Evolutionary conservation across 2,329 filamentous ascomycete genomes (phyloP), one percentile per base, ranked within the genome.

Genomic region (Clonostachys solani): DNA sequence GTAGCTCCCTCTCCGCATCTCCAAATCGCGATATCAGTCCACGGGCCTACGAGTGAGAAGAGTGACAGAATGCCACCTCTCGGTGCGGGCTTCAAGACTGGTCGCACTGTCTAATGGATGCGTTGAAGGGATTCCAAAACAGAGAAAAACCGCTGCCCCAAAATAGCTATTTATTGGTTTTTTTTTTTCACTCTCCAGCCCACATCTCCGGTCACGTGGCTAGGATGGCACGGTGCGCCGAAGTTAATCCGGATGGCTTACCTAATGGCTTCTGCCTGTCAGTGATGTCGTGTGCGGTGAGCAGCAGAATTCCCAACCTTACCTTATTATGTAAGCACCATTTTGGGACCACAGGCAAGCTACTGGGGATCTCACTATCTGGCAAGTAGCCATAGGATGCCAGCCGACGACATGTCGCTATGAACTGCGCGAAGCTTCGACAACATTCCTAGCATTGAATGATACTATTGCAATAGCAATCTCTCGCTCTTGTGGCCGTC

Each of bases 41-140:
- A 87, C 68, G 69, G 71, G 71, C 60, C 71, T 72, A 75, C 75
- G 65, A 69, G 69, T 72, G 64, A 54, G 61, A 75, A 44, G 34
- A 47, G 38, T 72, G 72, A 76, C 87, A 91, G 82, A 88, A 92
- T 78, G 86, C 72, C 76, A 73, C 68, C 33, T 40, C 70, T 74
- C 66, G 67, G 74, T 67, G 73, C 74, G 74, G 70, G 67, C 66
- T 73, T 69, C 67, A 73, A 78, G 77, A 83, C 84, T 84, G 77
- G 77, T 80, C 86, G 87, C 82, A 92, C 88, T 92, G 88, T 92
- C 89, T 92, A 74, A 75, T 79, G 84, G 85, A 78, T 80, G 86
- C 86, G 84, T 86, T 81, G 73, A 58, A 65, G 67, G 66, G 60
- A 61, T 6, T 29, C 23, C 23, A 29, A 29, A 29, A 29, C 23